Percentiles rank a stretch among this genome's conserved stretches.
Conservation (phyloP, 768 basidiomycete species). For the Trametes cinnabarina region DNA sequence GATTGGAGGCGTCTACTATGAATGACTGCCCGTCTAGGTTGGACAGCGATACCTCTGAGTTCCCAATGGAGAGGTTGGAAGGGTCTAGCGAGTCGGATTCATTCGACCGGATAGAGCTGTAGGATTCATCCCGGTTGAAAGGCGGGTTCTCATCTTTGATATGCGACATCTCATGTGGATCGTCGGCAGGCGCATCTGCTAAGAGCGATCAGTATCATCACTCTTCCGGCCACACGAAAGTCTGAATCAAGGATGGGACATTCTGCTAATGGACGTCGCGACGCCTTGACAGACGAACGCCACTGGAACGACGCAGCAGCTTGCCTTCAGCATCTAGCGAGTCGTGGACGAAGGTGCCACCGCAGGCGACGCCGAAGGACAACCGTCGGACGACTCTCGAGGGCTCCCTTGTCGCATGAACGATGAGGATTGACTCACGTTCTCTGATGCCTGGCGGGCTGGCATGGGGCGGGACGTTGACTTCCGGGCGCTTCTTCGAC, state of each 20-base stretch:
- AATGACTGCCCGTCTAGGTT: conserved; percentile 30
- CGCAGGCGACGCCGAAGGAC: too few species aligned
- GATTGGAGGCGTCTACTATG: conserved; percentile 3
- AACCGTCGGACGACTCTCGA: too few species aligned
- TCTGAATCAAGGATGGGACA: too few species aligned
- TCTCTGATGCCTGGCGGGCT: not conserved
- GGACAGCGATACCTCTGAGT: conserved; percentile 36
- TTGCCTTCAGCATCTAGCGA: too few species aligned
- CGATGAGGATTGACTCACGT: conserved; percentile 1
- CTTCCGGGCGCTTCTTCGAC: conserved; percentile 25
- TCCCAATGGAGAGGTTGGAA: conserved; percentile 29
- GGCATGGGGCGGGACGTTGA: not conserved
- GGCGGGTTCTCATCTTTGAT: conserved; percentile 27
- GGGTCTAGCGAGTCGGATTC: conserved; percentile 21
- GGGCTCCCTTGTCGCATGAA: too few species aligned
- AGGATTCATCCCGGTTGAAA: conserved; percentile 27
- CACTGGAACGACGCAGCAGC: too few species aligned
- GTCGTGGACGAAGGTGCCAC: too few species aligned
- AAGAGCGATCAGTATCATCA: not conserved
- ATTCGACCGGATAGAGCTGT: conserved; percentile 18
- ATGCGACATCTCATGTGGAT: conserved; percentile 23
- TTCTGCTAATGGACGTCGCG: too few species aligned
- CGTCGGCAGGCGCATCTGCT: conserved; percentile 18
- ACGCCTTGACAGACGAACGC: too few species aligned
- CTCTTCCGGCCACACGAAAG: too few species aligned